Conservation (phyloP, 768 basidiomycete genomes). For the Amanita rubescens region DNA sequence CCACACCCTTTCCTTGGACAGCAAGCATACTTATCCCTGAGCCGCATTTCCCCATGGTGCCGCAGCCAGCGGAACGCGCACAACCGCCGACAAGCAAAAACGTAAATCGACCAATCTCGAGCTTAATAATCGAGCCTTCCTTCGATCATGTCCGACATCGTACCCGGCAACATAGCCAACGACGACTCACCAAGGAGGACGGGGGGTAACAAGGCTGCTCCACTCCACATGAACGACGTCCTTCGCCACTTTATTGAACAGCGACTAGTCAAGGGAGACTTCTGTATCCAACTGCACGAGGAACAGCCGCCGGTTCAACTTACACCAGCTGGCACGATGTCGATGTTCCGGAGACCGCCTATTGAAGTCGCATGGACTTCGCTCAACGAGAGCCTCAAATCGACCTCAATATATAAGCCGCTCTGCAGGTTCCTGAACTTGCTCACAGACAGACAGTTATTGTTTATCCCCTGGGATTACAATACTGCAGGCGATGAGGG, state of each 20-base stretch:
- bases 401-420: neutral
- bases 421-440: neutral
- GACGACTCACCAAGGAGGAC: neutral
- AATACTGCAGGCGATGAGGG: neutral
- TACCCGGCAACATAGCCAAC: neutral
- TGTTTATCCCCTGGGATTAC: neutral
- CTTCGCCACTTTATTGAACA: neutral
- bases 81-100: too few relatives aligned
- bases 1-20: too few relatives aligned
- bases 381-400: too few relatives aligned
- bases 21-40: too few relatives aligned
- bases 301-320: too few relatives aligned
- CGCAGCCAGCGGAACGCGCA: too few relatives aligned
- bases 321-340: too few relatives aligned
- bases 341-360: too few relatives aligned
- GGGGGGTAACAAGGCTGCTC: neutral
- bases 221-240: neutral
- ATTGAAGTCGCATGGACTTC: too few relatives aligned
- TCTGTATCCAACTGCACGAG: neutral
- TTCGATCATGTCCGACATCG: neutral
- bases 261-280: neutral
- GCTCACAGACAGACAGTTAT: neutral
- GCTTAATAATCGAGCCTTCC: too few relatives aligned
- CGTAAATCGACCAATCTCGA: too few relatives aligned
- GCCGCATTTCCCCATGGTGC: too few relatives aligned